phyloP scores from a whole-genome alignment of 805 yeast genomes.

The Candida ipomoeae region DNA sequence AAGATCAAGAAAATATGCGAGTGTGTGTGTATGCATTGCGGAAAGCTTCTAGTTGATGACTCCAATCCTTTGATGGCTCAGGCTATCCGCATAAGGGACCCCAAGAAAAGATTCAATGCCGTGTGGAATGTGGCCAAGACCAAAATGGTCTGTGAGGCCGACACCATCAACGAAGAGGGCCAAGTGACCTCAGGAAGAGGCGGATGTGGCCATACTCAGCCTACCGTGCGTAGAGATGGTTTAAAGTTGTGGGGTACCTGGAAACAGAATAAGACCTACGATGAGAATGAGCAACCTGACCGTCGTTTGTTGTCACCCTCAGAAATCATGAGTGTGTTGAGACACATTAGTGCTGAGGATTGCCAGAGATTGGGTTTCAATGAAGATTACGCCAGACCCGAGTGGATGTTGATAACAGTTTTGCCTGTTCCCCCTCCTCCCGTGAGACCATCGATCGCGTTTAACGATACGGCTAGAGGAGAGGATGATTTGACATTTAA shows the following conservation, averaged over 20 bases:
- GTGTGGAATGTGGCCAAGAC: slow-evolving; percentile 92
- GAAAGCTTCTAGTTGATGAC: slow-evolving; percentile 87
- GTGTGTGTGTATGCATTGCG: slow-evolving; percentile 98
- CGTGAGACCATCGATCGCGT: slow-evolving; percentile 97
- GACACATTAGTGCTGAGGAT: slow-evolving; percentile 84
- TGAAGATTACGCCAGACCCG: slow-evolving; percentile 97
- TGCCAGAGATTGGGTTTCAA: slow-evolving; percentile 80
- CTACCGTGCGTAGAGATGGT: slow-evolving; percentile 93
- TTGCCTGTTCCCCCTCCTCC: slow-evolving; percentile 99
- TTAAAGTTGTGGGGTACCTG: slow-evolving; percentile 96
- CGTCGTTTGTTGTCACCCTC: slow-evolving; percentile 82
- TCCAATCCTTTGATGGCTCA: slow-evolving; percentile 76
- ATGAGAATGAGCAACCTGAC: slow-evolving; percentile 87
- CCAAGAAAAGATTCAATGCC: slow-evolving; percentile 93
- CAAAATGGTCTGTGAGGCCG: slow-evolving; percentile 94
- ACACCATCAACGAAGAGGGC: slow-evolving; percentile 57
- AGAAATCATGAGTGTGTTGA: slow-evolving; percentile 87
- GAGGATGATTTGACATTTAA: slow-evolving; percentile 98
- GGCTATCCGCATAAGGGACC: slow-evolving; percentile 84
- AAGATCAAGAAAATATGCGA: slow-evolving; percentile 94
- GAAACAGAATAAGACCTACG: slow-evolving; percentile 81
- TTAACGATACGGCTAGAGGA: slow-evolving; percentile 96
- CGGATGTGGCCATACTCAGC: slow-evolving; percentile 97
- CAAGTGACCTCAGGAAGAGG: slow-evolving; percentile 66
- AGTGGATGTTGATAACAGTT: slow-evolving; percentile 97